Evolutionary conservation across 331 rosid genomes (phyloP).

Genomic region (Malus hybrid): DNA sequence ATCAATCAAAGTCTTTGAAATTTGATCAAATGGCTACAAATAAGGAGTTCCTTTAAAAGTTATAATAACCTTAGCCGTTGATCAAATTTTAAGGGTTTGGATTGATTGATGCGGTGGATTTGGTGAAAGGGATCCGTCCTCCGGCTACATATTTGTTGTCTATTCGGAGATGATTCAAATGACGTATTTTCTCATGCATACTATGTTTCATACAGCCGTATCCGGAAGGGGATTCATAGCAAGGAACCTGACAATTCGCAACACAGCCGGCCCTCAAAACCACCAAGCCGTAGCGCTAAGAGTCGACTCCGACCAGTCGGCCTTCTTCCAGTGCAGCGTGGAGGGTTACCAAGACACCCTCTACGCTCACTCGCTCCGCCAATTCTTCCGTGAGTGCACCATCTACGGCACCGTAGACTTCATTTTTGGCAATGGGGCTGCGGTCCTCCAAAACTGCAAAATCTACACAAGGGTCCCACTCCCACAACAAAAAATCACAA

Average conservation of each 20-base stretch:
- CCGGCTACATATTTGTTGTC: background rate
- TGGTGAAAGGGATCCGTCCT: no score
- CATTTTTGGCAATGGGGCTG: conserved; percentile 91
- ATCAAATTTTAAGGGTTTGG: no score
- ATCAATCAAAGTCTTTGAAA: no score
- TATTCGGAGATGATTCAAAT: no score
- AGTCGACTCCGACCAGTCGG: conserved; percentile 87
- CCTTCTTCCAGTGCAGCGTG: conserved; percentile 70
- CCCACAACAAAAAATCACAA: conserved; percentile 70
- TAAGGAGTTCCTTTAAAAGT: no score
- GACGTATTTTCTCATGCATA: background rate
- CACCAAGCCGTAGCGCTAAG: conserved; percentile 82
- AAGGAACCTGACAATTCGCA: conserved; percentile 70
- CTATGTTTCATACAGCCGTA: conserved; percentile 40
- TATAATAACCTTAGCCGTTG: no score
- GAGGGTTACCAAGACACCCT: conserved; percentile 93
- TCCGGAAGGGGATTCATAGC: conserved; percentile 89
- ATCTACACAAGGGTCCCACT: conserved; percentile 78
- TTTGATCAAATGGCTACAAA: no score
- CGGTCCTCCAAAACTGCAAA: conserved; percentile 75
- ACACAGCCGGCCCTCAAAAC: conserved; percentile 70
- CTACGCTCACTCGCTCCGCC: conserved; percentile 77
- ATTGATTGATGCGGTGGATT: no score
- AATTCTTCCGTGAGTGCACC: conserved; percentile 77
- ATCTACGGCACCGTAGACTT: conserved; percentile 89